Evolutionary conservation across 371 early-diverging fungal genomes (phyloP).

Genomic region (Amoeboradix gromovi): DNA sequence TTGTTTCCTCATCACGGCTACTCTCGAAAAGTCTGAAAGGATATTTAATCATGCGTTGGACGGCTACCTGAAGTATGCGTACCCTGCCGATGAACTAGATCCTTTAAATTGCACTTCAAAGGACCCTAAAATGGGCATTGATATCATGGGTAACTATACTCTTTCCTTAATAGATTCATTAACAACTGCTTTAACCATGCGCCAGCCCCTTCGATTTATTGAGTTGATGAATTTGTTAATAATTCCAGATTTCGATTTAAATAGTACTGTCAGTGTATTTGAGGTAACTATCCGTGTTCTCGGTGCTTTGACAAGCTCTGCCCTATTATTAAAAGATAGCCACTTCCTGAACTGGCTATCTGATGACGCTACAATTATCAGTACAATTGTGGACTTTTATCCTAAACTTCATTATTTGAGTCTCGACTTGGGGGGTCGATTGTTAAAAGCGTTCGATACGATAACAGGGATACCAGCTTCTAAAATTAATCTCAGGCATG

Average conservation of each 20-base stretch:
- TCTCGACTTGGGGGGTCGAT: constrained; percentile 43
- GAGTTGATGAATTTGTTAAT: constrained; percentile 33
- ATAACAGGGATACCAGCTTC: constrained; percentile 61
- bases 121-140: constrained; percentile 39
- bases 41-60: constrained; percentile 33
- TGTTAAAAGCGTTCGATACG: constrained; percentile 62
- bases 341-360: background rate
- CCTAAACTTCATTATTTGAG: constrained; percentile 47
- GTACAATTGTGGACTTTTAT: constrained; percentile 21
- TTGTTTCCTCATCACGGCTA: no score
- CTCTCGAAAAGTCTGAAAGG: background rate
- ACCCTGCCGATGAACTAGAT: constrained; percentile 68
- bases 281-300: constrained; percentile 69
- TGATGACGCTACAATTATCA: background rate
- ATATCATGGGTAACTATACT: constrained; percentile 66
- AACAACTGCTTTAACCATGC: constrained; percentile 32
- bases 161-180: constrained; percentile 64
- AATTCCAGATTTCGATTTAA: constrained; percentile 30
- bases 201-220: constrained; percentile 34
- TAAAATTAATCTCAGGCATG: constrained; percentile 17
- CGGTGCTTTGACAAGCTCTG: constrained; percentile 29
- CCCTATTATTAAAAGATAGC: background rate
- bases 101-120: constrained; percentile 51
- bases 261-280: constrained; percentile 70
- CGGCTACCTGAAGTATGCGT: constrained; percentile 51